These are phyloP conservation scores for Kodamaea ohmeri DNA, from an alignment of 1,139 yeast species.

Conservation along the genomic window DNA sequence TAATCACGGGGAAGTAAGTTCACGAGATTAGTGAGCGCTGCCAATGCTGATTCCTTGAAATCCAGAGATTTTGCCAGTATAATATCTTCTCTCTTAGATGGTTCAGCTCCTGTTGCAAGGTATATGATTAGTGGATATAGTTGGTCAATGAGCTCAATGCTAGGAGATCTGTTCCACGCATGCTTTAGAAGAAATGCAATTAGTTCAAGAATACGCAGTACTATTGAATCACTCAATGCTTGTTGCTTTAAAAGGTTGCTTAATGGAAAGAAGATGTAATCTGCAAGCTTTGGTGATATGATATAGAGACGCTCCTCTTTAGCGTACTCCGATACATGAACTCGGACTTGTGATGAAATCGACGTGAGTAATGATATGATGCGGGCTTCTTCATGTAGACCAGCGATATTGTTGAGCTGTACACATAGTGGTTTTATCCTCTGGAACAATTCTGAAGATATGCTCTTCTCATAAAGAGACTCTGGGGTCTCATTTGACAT, in stretches of 20 bases:
- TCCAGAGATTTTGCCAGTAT: slow-evolving; percentile 14
- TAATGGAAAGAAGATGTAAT: slow-evolving; percentile 43
- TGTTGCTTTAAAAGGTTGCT: slow-evolving; percentile 33
- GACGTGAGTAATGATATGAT: slow-evolving; percentile 5
- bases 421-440: slow-evolving; percentile 36
- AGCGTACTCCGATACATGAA: slow-evolving; percentile 18
- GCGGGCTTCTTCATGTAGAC: slow-evolving; percentile 13
- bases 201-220: slow-evolving; percentile 26
- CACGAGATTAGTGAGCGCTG: slow-evolving; percentile 20
- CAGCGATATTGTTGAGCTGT: slow-evolving; percentile 25
- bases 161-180: slow-evolving; percentile 33
- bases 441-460: slow-evolving; percentile 32
- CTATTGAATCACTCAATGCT: slow-evolving; percentile 20
- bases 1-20: slow-evolving; percentile 22
- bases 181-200: slow-evolving; percentile 28
- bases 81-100: neutral
- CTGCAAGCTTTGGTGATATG: slow-evolving; percentile 35
- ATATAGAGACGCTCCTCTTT: slow-evolving; percentile 17
- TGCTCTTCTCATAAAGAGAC: slow-evolving; percentile 6
- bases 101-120: slow-evolving; percentile 19
- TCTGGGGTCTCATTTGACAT: neutral
- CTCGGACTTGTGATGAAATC: slow-evolving; percentile 13
- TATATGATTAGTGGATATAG: slow-evolving; percentile 34
- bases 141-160: slow-evolving; percentile 33
- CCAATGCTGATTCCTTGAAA: slow-evolving; percentile 22